Conservation (phyloP, 345 rosid species). For the Eucalyptus polybractea region DNA sequence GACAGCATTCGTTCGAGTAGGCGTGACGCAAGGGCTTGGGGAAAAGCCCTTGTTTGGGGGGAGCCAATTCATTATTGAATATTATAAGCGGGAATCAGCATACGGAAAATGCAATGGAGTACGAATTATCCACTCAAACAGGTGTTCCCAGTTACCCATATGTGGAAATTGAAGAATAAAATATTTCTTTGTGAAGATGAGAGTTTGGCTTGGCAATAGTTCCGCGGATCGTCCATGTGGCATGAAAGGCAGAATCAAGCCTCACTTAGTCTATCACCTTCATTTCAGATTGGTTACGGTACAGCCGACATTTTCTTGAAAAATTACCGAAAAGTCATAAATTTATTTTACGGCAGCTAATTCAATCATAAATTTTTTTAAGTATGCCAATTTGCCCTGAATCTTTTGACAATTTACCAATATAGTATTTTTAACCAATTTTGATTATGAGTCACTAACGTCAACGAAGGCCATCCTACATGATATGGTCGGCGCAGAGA, state of each 20-base stretch:
- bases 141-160: background rate
- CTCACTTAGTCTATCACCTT: background rate
- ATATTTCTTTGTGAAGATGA: background rate
- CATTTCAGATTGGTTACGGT: background rate
- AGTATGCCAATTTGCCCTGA: accelerated
- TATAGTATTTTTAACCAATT: background rate
- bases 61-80: background rate
- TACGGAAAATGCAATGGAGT: background rate
- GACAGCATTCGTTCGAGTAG: background rate
- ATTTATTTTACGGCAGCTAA: accelerated
- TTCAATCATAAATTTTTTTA: background rate
- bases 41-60: background rate
- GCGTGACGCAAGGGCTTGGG: background rate
- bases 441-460: accelerated
- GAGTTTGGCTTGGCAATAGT: background rate
- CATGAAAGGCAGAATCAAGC: background rate
- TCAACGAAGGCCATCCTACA: accelerated
- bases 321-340: background rate
- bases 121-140: background rate
- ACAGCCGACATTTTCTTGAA: background rate
- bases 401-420: background rate
- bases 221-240: background rate
- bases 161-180: background rate
- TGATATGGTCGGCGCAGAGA: accelerated
- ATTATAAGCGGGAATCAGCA: background rate